Base-by-base conservation (phyloP, 768 basidiomycete species). In the Mycena filopes region DNA sequence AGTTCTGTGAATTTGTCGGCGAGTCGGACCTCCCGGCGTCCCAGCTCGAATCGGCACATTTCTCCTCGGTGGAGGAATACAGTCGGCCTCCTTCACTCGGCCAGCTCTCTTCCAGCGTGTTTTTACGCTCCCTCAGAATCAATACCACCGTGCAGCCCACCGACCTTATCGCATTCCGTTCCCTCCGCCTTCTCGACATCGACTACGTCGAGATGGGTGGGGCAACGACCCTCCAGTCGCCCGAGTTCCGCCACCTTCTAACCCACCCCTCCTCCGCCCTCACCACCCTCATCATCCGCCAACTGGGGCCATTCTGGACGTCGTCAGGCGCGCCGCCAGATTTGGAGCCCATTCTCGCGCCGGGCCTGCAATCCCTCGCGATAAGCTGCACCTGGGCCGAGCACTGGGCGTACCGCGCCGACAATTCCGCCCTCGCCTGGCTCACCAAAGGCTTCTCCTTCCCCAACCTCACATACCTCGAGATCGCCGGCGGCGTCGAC, bases 381-480 rank as follows among this genome's bases (percentile, higher is more conserved):
- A 26, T 58, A 25, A 54, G 43, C 21, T 63, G 56, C 26, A 15
- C 1, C 7, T 23, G 5, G 3, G 26, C 40, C 8, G 41, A 49
- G 20, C 42, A 49, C 41, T 42, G n/a, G n/a, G n/a, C n/a, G n/a
- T n/a, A n/a, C 54, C 3, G 21, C 13, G 0, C 0, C 13, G 23
- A 28, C 50, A 23, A 33, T 29, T 2, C 9, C 11, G 13, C 6
- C 1, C 46, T 58, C 28, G 43, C 53, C 7, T 21, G 15, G 25
- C 13, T 65, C 31, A 53, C 43, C 3, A 23, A 53, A 13, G 8
- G 7, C 5, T 58, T 65, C 36, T 8, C 13, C 26, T 20, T 65
- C 25, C 56, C 63, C 5, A 65, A 54, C 41, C 55, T 65, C n/a
- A 42, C 51, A n/a, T 31, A 26, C 23, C 55, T 64, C 43, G 55